Conservation (phyloP, 805 yeast genomes). For the Schizosaccharomyces lindneri region DNA sequence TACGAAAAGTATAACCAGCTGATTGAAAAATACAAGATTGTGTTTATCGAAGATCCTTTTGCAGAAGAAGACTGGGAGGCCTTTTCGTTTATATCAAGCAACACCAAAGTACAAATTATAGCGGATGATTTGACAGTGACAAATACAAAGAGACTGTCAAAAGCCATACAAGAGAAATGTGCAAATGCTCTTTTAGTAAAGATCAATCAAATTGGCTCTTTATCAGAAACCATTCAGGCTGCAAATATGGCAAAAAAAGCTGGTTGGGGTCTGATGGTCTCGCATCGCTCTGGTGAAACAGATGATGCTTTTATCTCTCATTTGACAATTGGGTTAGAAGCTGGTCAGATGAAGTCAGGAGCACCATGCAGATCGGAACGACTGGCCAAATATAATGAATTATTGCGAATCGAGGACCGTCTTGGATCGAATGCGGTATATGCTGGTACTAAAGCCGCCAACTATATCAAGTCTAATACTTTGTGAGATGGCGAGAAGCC, state of each 20-base stretch:
- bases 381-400: constrained; percentile 95
- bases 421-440: constrained; percentile 90
- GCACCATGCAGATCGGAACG: constrained; percentile 99
- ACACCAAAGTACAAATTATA: constrained; percentile 47
- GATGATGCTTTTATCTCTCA: constrained; percentile 97
- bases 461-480: not conserved
- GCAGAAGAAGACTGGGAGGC: constrained; percentile 99
- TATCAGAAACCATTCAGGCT: constrained; percentile 89
- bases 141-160: constrained; percentile 81
- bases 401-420: constrained; percentile 94
- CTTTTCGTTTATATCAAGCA: constrained; percentile 61
- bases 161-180: constrained; percentile 89
- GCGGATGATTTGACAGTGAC: constrained; percentile 98
- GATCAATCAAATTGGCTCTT: constrained; percentile 97
- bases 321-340: constrained; percentile 87
- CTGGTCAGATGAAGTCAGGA: constrained; percentile 98
- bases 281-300: constrained; percentile 99
- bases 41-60: constrained; percentile 94
- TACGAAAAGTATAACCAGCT: constrained; percentile 62
- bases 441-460: constrained; percentile 20
- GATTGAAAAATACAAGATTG: constrained; percentile 82
- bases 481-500: too few relatives aligned
- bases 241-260: constrained; percentile 87
- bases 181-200: constrained; percentile 85
- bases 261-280: constrained; percentile 99